Base-by-base conservation (phyloP, 257 asterid genomes). In the Gentiana macrophylla region DNA sequence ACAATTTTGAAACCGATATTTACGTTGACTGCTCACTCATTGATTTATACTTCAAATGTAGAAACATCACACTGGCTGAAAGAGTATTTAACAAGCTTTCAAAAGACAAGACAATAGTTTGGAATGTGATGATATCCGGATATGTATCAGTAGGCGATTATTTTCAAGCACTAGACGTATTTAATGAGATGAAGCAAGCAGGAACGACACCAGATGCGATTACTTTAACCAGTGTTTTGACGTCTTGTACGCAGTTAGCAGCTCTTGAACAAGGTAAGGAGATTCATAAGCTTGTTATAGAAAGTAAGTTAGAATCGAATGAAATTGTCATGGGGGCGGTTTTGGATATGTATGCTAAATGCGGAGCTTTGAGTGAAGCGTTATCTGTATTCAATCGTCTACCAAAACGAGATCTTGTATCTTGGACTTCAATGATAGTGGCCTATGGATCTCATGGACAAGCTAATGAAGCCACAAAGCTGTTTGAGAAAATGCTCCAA, bases 71-170 rank as follows among this genome's bases (percentile, higher is more conserved):
- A 33, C 35, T 49, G 2, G 85, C 96, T 41, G 82, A 79, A 63
- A 74, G 58, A 4, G 71, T 78, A 46, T 84, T 84, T 10, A 12
- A 11, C 8, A 38, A 8, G 60, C 77, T 75, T 69, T 66, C 78
- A 32, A 84, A 81, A 69, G 66, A 74, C 10, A 57, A 67, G 57
- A 62, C 68, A 35, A 72, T 77, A 35, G 64, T 86, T 56, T 86
- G 96, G 92, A 86, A 86, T 32, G 80, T 82, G 32, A 81, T 86
- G 92, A 84, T 86, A 55, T 84, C 96, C 47, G 96, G 96, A 57
- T 84, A 79, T 63, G 92, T 79, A 54, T 84, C 89, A 8, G 74
- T 79, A 34, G 89, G 96, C 6, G 62, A 57, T 55, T 81, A 84
- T 70, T 67, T 76, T 61, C 88, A 84, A 73, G 96, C 94, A 24